Percentiles rank a stretch among this genome's conserved stretches.
phyloP scores from a whole-genome alignment of 2,329 filamentous ascomycete genomes.

The Calonectria hongkongensis region DNA sequence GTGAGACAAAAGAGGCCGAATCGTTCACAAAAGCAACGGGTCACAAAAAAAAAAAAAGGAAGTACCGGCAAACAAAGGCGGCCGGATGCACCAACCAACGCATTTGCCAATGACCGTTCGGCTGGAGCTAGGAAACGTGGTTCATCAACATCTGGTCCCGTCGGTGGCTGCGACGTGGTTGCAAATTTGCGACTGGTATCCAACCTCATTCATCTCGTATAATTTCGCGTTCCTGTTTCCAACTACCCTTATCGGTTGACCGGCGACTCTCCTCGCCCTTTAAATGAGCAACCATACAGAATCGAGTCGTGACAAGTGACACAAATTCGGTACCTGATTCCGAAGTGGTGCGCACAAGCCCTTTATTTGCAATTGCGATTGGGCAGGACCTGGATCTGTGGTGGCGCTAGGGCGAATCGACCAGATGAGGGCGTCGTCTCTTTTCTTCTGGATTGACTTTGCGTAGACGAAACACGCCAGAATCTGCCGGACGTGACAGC shows the following conservation, averaged over 20 bases:
- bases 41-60: constrained; percentile 9
- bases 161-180: constrained; percentile 24
- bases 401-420: constrained; percentile 21
- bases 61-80: background rate
- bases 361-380: constrained; percentile 20
- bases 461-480: constrained; percentile 11
- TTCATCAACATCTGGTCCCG: constrained; percentile 24
- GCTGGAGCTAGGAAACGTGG: constrained; percentile 12
- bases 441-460: background rate
- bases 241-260: constrained; percentile 3
- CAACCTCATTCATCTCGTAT: constrained; percentile 36
- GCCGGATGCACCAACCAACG: background rate
- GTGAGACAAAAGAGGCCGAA: constrained; percentile 2
- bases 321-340: constrained; percentile 1
- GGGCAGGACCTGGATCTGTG: constrained; percentile 5
- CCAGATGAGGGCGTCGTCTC: constrained; percentile 10
- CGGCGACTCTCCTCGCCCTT: constrained; percentile 3
- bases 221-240: constrained; percentile 42
- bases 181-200: constrained; percentile 50
- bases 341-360: constrained; percentile 24
- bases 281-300: constrained; percentile 14
- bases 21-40: constrained; percentile 2
- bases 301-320: constrained; percentile 9
- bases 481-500: constrained; percentile 11
- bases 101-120: constrained; percentile 11